A percentile compares a stretch with the other conserved stretches of the same genome.
Conservation (phyloP, 805 yeast genomes). For the Priceomyces carsonii region DNA sequence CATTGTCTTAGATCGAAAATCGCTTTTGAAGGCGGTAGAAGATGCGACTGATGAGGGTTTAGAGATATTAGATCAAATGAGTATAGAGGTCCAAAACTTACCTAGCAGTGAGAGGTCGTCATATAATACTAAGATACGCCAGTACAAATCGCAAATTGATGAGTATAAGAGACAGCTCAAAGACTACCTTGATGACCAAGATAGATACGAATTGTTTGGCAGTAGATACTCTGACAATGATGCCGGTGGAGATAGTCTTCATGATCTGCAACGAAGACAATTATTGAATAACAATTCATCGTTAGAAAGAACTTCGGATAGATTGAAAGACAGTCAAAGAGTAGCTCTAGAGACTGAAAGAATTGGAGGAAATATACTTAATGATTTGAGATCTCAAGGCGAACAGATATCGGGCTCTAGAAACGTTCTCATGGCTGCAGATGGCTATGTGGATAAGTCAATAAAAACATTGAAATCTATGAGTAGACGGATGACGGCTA, state of each 20-base stretch:
- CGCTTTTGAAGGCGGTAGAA: constrained; percentile 60
- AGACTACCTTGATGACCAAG: constrained; percentile 64
- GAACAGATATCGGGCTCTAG: constrained; percentile 88
- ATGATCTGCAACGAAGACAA: constrained; percentile 76
- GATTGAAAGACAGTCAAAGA: constrained; percentile 84
- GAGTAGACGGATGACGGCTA: constrained; percentile 92
- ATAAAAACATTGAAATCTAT: constrained; percentile 83
- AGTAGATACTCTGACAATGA: constrained; percentile 40
- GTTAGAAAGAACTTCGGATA: constrained; percentile 77
- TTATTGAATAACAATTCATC: constrained; percentile 76
- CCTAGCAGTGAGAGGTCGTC: constrained; percentile 73
- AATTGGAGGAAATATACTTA: constrained; percentile 87
- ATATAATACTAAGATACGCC: constrained; percentile 75
- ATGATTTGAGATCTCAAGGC: constrained; percentile 87
- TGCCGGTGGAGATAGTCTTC: constrained; percentile 29
- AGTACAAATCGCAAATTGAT: constrained; percentile 61
- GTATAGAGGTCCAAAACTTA: constrained; percentile 78
- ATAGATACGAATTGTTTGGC: constrained; percentile 74
- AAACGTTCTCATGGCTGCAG: constrained; percentile 85
- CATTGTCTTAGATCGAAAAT: constrained; percentile 48
- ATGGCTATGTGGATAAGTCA: constrained; percentile 87
- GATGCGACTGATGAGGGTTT: constrained; percentile 75
- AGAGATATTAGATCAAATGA: constrained; percentile 83
- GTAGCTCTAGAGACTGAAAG: constrained; percentile 90
- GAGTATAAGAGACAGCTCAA: constrained; percentile 57